Percentiles rank a stretch among this genome's conserved stretches.
These are phyloP conservation scores for Saccharomycopsis sp. DNA, from an alignment of 805 yeast species.

Conservation along the genomic window DNA sequence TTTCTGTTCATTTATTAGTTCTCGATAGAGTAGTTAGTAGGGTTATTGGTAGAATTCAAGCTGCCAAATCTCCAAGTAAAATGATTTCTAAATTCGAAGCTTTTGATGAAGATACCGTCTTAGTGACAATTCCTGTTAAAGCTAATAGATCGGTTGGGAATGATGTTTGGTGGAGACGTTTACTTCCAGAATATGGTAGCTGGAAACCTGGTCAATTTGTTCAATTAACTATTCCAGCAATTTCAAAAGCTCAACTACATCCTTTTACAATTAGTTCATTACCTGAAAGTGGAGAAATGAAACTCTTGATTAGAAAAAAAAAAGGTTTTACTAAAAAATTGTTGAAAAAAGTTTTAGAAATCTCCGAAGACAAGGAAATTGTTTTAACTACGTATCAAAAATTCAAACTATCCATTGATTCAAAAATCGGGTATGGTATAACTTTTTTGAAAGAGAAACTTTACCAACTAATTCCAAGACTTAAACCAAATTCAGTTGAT, in stretches of 20 bases:
- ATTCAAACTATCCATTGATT: neutral
- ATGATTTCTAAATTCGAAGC: conserved; percentile 30
- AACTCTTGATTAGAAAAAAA: conserved; percentile 30
- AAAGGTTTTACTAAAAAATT: conserved; percentile 35
- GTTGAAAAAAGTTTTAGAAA: conserved; percentile 19
- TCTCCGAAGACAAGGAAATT: neutral
- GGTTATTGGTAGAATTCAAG: conserved; percentile 26
- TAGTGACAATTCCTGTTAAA: conserved; percentile 28
- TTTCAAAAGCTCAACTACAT: conserved; percentile 31
- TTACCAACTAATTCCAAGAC: neutral
- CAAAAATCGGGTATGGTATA: neutral
- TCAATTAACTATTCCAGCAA: conserved; percentile 30
- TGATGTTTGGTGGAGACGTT: conserved; percentile 20
- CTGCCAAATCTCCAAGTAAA: conserved; percentile 28
- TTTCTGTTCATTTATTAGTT: conserved; percentile 34
- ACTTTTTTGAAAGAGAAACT: too few species aligned
- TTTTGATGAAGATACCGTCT: conserved; percentile 32
- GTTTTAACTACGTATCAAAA: neutral
- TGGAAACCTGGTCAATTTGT: conserved; percentile 43
- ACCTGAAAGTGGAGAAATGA: conserved; percentile 30
- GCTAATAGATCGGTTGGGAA: conserved; percentile 20
- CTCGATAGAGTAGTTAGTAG: conserved; percentile 29
- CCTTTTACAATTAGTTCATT: conserved; percentile 38
- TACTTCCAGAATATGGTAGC: conserved; percentile 29
- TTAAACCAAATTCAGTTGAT: neutral